These are phyloP conservation scores for Przewalskia tangutica DNA, from an alignment of 257 asterid genomes.

Conservation along the genomic window DNA sequence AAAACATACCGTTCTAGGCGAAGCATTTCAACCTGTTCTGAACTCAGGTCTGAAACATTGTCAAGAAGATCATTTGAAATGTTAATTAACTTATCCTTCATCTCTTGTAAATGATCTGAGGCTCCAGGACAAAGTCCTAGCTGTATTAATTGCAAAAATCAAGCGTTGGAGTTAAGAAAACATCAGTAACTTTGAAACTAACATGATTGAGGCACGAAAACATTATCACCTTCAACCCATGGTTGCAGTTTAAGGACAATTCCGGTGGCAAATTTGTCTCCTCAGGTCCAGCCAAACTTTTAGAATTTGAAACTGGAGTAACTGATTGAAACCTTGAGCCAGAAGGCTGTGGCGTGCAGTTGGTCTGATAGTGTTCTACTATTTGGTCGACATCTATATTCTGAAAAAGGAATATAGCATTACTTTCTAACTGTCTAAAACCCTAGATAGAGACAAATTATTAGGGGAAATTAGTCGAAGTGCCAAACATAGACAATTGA, in stretches of 20 bases:
- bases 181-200: conserved; percentile 7
- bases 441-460: neutral
- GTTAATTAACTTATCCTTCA: conserved; percentile 73
- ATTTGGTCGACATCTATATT: conserved; percentile 76
- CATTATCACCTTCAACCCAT: conserved; percentile 53
- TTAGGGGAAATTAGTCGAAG: neutral
- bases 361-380: conserved; percentile 68
- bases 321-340: conserved; percentile 50
- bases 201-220: conserved; percentile 2
- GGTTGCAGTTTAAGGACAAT: conserved; percentile 60
- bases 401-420: conserved; percentile 21
- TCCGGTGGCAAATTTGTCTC: conserved; percentile 59
- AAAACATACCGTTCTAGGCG: conserved; percentile 74
- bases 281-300: conserved; percentile 12
- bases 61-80: conserved; percentile 87
- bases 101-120: conserved; percentile 57
- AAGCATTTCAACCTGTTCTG: conserved; percentile 57
- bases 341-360: conserved; percentile 69
- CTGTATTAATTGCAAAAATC: conserved; percentile 36
- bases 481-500: neutral
- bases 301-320: conserved; percentile 43
- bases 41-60: conserved; percentile 56
- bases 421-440: neutral
- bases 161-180: conserved; percentile 9
- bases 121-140: conserved; percentile 85